Percentiles rank a stretch among this genome's conserved stretches.
Evolutionary conservation across 2,329 filamentous ascomycete species (phyloP).

Genomic region (Diaporthe sp.): DNA sequence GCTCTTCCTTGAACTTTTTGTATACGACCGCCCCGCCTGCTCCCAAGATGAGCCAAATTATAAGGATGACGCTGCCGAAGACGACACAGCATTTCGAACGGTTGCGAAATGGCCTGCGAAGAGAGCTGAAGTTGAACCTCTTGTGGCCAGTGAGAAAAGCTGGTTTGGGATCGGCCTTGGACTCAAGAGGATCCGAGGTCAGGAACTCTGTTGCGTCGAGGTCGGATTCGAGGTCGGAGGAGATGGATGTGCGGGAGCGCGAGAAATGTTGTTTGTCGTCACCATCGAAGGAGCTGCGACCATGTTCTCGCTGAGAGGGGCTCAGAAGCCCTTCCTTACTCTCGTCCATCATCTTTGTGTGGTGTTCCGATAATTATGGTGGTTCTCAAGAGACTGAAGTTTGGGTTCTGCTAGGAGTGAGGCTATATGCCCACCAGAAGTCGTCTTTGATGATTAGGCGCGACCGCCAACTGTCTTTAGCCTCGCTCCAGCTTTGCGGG

Average conservation of each 20-base stretch:
- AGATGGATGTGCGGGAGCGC: constrained; percentile 36
- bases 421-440: background rate
- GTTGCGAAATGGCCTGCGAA: constrained; percentile 36
- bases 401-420: background rate
- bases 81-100: constrained; percentile 55
- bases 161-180: constrained; percentile 32
- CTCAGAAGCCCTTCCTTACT: constrained; percentile 41
- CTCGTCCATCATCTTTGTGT: constrained; percentile 35
- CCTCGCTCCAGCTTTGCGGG: background rate
- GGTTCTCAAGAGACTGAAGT: background rate
- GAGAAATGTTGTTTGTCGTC: constrained; percentile 5
- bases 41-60: constrained; percentile 56
- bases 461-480: background rate
- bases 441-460: background rate
- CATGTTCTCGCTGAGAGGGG: constrained; percentile 33
- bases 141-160: constrained; percentile 40
- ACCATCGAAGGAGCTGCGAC: constrained; percentile 16
- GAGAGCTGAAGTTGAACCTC: constrained; percentile 27
- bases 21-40: constrained; percentile 62
- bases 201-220: constrained; percentile 52
- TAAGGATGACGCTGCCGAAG: constrained; percentile 49
- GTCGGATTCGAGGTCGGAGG: constrained; percentile 48
- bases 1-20: constrained; percentile 62
- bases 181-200: constrained; percentile 42
- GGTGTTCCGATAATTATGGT: background rate